phyloP scores from a whole-genome alignment of 2,329 filamentous ascomycete species.

The Phaeosphaeria sp. region DNA sequence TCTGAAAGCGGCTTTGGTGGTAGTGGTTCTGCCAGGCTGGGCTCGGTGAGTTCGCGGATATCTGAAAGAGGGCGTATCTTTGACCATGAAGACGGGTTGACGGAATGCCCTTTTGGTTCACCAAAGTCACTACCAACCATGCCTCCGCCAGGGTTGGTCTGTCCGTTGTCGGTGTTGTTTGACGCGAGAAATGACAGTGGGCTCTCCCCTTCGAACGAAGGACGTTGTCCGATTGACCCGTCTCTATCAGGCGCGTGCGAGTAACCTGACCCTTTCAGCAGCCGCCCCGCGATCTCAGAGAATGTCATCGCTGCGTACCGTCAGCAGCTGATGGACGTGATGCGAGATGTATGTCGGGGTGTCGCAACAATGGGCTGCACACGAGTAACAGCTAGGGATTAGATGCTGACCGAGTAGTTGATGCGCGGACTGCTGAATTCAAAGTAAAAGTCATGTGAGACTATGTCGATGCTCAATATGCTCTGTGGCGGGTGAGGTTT shows the following conservation, averaged over 20 bases:
- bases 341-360: slow-evolving; percentile 7
- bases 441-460: slow-evolving; percentile 48
- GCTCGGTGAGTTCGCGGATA: slow-evolving; percentile 59
- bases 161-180: slow-evolving; percentile 16
- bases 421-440: slow-evolving; percentile 44
- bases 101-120: slow-evolving; percentile 32
- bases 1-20: slow-evolving; percentile 36
- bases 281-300: slow-evolving; percentile 37
- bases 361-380: slow-evolving; percentile 29
- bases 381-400: slow-evolving; percentile 30
- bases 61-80: slow-evolving; percentile 56
- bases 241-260: slow-evolving; percentile 32
- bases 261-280: slow-evolving; percentile 46
- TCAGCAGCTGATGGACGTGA: slow-evolving; percentile 18
- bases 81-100: slow-evolving; percentile 39
- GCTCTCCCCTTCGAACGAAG: slow-evolving; percentile 24
- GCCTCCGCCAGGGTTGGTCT: slow-evolving; percentile 23
- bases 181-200: slow-evolving; percentile 16
- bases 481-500: slow-evolving; percentile 29
- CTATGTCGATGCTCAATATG: slow-evolving; percentile 49
- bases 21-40: slow-evolving; percentile 52
- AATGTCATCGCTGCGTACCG: slow-evolving; percentile 39
- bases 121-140: slow-evolving; percentile 35
- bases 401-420: slow-evolving; percentile 42
- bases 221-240: slow-evolving; percentile 16